Evolutionary conservation across 495 filamentous ascomycete genomes (phyloP).

Genomic region (Penicillium verhagenii): DNA sequence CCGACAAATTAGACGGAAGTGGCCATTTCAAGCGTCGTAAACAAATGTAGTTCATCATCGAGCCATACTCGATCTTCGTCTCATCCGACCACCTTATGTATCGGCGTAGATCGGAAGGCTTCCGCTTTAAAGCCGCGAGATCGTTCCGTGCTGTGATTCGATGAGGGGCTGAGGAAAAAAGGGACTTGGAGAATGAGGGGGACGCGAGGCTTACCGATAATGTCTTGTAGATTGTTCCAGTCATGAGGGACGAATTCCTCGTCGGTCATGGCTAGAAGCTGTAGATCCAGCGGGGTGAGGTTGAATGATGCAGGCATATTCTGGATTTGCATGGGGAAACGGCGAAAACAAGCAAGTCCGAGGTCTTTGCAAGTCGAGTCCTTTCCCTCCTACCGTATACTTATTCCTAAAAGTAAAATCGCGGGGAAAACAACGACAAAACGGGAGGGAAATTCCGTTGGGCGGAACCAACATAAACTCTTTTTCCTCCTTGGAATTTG

Average conservation of each 20-base stretch:
- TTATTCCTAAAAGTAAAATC: neutral
- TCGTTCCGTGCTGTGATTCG: conserved; percentile 59
- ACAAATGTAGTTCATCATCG: conserved; percentile 74
- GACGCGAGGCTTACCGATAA: conserved; percentile 57
- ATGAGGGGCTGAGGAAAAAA: no score
- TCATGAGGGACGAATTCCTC: conserved; percentile 65
- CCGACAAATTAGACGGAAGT: conserved; percentile 19
- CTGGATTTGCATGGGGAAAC: neutral
- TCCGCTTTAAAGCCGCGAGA: conserved; percentile 73
- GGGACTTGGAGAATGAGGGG: conserved; percentile 3
- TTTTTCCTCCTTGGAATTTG: conserved; percentile 7
- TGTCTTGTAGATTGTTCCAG: conserved; percentile 65
- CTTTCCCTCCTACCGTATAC: neutral
- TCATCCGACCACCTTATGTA: conserved; percentile 78
- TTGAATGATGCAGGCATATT: conserved; percentile 50
- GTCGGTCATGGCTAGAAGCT: conserved; percentile 65
- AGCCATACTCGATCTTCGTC: conserved; percentile 70
- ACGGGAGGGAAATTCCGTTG: conserved; percentile 26
- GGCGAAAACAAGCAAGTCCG: neutral
- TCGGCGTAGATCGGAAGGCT: conserved; percentile 77
- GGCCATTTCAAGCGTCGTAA: conserved; percentile 72
- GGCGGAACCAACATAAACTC: conserved; percentile 19
- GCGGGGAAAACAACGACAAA: conserved; percentile 8
- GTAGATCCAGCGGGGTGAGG: conserved; percentile 63
- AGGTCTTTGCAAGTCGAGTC: no score